Evolutionary conservation across 73 alveolate genomes (phyloP), one percentile per base, ranked within the genome.

Genomic region (Tetrahymena borealis): DNA sequence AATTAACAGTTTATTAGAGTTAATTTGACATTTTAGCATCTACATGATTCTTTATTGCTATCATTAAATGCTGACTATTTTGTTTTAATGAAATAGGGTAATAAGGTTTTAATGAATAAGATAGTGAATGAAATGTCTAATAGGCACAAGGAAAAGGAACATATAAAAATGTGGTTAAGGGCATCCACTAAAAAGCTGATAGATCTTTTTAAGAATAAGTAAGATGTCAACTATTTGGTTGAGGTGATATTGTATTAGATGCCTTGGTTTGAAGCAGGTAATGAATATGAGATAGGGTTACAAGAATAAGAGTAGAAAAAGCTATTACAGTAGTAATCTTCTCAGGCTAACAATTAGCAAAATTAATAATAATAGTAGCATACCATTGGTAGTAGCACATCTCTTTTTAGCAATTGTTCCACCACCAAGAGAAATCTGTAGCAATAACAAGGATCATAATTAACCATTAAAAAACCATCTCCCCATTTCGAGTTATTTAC

Each of bases 201-300:
- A n/a, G 85, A 60, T 60, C 85, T 60, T 24, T 60, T 60, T 60
- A 60, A 60, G 85, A 60, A 60, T 60, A 60, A 60, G 85, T 35
- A 60, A 60, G 85, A 60, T 60, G 85, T 60, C 85, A 60, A 60
- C 85, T 60, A 15, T 60, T 60, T 60, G 35, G 28, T 60, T 24
- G 85, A 60, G 35, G 32, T 60, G 10, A 60, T 60, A 60, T 60
- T 60, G 85, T 60, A 60, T 35, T 60, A 60, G 28, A 60, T 60
- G 85, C 85, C 85, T 60, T 60, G 85, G 85, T 60, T 60, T 60
- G 85, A 60, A 60, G 85, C 85, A 60, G 85, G 85, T 60, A 60
- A 60, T 35, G 85, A 60, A 60, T 60, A 60, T 60, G 85, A 60
- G 85, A 60, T 60, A 24, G n/a, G 28, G 35, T 60, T 60, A 35